These are phyloP conservation scores for Roridomyces roridus DNA, from an alignment of 768 basidiomycete species.

Conservation along the genomic window DNA sequence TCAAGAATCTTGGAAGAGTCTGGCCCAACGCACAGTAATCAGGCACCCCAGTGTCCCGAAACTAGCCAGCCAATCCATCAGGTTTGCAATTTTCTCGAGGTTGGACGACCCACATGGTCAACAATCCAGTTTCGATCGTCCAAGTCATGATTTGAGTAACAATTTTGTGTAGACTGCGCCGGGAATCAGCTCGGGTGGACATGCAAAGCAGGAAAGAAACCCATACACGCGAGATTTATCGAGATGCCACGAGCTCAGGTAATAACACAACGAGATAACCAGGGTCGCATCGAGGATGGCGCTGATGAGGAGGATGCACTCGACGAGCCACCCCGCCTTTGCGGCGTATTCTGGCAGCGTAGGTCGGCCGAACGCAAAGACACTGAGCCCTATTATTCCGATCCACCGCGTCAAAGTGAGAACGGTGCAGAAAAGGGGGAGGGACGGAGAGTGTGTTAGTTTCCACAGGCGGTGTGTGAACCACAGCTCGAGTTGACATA, in stretches of 20 bases:
- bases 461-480: constrained; percentile 17
- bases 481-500: constrained; percentile 5
- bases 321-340: constrained; percentile 7
- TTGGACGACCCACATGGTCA: neutral
- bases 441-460: neutral
- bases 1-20: too few relatives aligned
- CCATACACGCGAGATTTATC: constrained; percentile 5
- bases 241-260: constrained; percentile 6
- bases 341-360: neutral
- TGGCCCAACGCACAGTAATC: neutral
- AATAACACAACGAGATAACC: constrained; percentile 3
- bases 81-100: too few relatives aligned
- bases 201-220: neutral
- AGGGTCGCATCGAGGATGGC: constrained; percentile 8
- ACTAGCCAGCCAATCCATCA: neutral
- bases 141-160: constrained; percentile 3
- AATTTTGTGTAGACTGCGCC: neutral
- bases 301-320: neutral
- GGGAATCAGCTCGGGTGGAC: neutral
- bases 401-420: neutral
- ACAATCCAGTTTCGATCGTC: neutral
- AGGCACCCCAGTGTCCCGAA: constrained; percentile 7
- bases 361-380: neutral
- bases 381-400: neutral
- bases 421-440: constrained; percentile 3